Evolutionary conservation across 148 eudicot species (phyloP), one percentile per base, ranked within the genome.

Genomic region (Rhododendron griersonianum): DNA sequence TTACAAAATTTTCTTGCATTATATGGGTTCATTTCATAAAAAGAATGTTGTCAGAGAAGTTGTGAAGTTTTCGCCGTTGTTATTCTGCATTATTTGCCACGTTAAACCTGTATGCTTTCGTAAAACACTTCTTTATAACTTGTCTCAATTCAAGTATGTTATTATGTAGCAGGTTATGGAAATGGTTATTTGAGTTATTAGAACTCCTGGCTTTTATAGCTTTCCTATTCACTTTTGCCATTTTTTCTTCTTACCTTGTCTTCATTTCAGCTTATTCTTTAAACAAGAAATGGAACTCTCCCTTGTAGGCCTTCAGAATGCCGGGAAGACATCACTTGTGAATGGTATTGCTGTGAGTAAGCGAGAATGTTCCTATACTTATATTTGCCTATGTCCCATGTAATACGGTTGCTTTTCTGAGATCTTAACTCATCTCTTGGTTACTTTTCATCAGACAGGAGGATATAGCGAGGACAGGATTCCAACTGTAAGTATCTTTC

Each of bases 271-370:
- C 89, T 85, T 96, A 33, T 95, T 96, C 89, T 95, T 88, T 81
- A 96, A 96, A 89, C 99, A 95, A 92, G 99, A 96, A 90, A 96
- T 96, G 99, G 99, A 96, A 88, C 94, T 96, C 37, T 95, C 98
- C 77, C 95, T 96, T 8, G 90, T 96, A 41, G 99, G 99, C 81
- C 99, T 96, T 86, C 99, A 96, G 86, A 93, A 96, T 91, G 99
- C 99, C 35, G 99, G 99, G 76, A 96, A 96, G 85, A 94, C 99
- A 5, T 93, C 99, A 80, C 95, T 96, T 81, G 97, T 96, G 44
- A 95, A 95, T 89, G 91, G 88, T 81, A 90, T 96, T 84, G 91
- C 99, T 87, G 98, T 96, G 88, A 93, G 99, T 90, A 47, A 28
- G 76, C 21, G 48, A 28, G 11, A 82, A 81, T 55, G 41, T 63